Base-by-base conservation (phyloP, 129 eudicot species). In the Arctium minus region DNA sequence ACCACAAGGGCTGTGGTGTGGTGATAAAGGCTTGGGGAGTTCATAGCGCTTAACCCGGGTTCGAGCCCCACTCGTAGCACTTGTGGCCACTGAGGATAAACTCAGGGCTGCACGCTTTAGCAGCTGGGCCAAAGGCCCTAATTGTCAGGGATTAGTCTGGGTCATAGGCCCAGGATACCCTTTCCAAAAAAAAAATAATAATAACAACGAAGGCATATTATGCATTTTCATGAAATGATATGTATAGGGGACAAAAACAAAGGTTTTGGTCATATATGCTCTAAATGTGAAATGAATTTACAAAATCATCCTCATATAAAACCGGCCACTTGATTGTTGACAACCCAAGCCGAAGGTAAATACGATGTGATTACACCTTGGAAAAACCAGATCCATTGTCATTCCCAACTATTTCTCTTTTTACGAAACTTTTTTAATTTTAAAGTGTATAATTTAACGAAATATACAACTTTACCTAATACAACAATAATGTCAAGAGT, bases 381-480 rank as follows among this genome's bases (percentile, higher is more conserved):
- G 32, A 65, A 27, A 65, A 22, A 65, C 17, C 32, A 3, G 31
- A 67, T 67, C 11, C 33, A 8, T 67, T 67, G 71, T 67, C 33
- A 67, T 67, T 67, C 5, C 33, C 71, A 60, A 67, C 18, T 67
- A 1, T 67, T 2, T 8, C 71, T 22, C 11, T 44, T 32, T 32
- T 65, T 17, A n/a, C 30, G 50, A 27, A 65, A 18, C 76, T 46
- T 75, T 67, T 39, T 62, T 38, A 0, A 11, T 62, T 17, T 17
- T 37, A 73, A 39, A 82, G 48, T 39, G 75, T 39, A 15, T 60
- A 40, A 73, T 1, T 75, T 32, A 42, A 74, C 74, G 37, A 15
- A 42, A 74, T 40, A 53, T 72, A 39, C 15, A 29, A 9, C 31
- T 35, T 83, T 70, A 70, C 78, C 82, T 77, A 77, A 83, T 6